These are phyloP conservation scores for Endogone sp. DNA, from an alignment of 192 early-diverging fungal species.

Conservation along the genomic window DNA sequence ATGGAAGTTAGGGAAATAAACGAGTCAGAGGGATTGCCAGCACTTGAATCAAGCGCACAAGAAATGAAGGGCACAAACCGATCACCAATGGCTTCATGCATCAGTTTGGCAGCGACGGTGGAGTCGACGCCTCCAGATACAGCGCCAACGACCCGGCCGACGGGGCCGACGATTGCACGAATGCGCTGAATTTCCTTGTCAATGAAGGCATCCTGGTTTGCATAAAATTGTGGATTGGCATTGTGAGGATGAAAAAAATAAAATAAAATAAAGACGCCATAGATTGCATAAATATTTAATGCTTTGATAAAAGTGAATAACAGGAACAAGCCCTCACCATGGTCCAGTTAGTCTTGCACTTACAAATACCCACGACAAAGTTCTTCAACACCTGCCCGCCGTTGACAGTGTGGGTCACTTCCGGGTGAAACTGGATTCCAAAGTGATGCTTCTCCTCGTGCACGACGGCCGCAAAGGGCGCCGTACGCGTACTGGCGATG, in stretches of 20 bases:
- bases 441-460: conserved; percentile 79
- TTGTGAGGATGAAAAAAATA: background rate
- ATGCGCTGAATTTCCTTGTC: conserved; percentile 98
- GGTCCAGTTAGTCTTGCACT: conserved; percentile 84
- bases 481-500: conserved; percentile 82
- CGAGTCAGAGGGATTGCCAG: background rate
- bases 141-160: conserved; percentile 92
- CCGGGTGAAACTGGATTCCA: conserved; percentile 99
- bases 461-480: conserved; percentile 87
- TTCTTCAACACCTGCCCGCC: conserved; percentile 84
- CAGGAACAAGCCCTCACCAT: conserved; percentile 55
- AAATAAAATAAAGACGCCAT: too few relatives aligned
- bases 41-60: too few relatives aligned
- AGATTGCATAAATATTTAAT: too few relatives aligned
- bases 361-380: conserved; percentile 92
- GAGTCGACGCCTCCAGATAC: conserved; percentile 97
- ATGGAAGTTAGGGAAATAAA: conserved; percentile 4
- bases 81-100: conserved; percentile 97
- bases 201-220: conserved; percentile 67
- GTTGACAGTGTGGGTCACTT: conserved; percentile 94
- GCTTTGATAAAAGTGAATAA: background rate
- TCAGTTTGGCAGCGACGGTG: conserved; percentile 93
- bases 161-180: conserved; percentile 83
- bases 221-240: background rate
- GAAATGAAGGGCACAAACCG: conserved; percentile 33